Evolutionary conservation across 257 asterid species (phyloP).

Genomic region (Schizonepeta tenuifolia): DNA sequence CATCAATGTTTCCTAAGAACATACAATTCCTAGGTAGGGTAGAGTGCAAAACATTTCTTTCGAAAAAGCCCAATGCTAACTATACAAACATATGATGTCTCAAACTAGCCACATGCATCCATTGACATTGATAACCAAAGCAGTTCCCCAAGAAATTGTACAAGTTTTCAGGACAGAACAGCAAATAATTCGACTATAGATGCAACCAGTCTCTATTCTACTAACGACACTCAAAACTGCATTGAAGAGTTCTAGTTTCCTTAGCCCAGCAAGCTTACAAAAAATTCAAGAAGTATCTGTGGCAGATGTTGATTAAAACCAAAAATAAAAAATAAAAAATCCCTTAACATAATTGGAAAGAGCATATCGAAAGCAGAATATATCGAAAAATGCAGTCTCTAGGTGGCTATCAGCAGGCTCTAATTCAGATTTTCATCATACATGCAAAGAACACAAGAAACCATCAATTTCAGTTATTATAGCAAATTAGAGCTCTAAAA

Average conservation of each 20-base stretch:
- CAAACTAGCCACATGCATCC: neutral
- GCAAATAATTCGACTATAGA: neutral
- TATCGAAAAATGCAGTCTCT: neutral
- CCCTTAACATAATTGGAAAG: constrained; percentile 9
- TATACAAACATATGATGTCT: neutral
- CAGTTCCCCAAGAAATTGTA: neutral
- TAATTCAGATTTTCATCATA: neutral
- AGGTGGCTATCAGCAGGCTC: too few relatives aligned
- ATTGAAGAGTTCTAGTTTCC: neutral
- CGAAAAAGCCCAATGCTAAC: neutral
- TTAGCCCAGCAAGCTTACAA: constrained; percentile 1
- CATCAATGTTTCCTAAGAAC: neutral
- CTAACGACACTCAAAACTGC: constrained; percentile 8
- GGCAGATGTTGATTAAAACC: neutral
- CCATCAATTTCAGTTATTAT: neutral
- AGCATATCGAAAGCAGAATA: neutral
- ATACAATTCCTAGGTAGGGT: neutral
- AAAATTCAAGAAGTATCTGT: neutral
- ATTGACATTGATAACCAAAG: neutral
- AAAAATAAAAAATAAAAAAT: neutral
- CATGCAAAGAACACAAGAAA: neutral
- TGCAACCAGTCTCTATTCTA: constrained; percentile 25
- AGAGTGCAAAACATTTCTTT: neutral
- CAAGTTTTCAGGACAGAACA: neutral
- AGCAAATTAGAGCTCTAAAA: constrained; percentile 2